phyloP scores from a whole-genome alignment of 495 filamentous ascomycete species.

The Aspergillus conjunctus region DNA sequence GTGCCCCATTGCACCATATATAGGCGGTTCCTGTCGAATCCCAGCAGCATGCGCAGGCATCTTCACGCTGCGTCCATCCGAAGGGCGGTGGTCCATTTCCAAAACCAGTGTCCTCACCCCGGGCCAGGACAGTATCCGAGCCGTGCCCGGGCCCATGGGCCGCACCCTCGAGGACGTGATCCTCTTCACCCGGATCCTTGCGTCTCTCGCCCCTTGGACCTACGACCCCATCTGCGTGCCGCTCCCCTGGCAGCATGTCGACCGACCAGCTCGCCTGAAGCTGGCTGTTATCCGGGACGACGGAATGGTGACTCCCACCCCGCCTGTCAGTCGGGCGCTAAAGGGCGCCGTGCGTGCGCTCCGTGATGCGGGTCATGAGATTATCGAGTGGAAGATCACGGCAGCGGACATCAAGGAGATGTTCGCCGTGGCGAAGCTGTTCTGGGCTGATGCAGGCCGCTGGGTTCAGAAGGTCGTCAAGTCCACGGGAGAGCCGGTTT shows the following conservation, averaged over 20 bases:
- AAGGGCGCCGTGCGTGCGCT: constrained; percentile 50
- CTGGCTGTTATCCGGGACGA: constrained; percentile 65
- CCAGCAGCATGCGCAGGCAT: background rate
- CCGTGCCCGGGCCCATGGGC: background rate
- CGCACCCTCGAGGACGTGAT: background rate
- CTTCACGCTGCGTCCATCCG: background rate
- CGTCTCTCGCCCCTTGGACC: background rate
- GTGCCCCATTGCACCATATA: too few relatives aligned
- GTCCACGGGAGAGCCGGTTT: too few relatives aligned
- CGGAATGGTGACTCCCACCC: constrained; percentile 63
- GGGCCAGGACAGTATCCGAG: background rate
- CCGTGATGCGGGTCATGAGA: constrained; percentile 25
- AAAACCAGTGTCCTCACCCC: background rate
- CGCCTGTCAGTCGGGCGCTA: constrained; percentile 61
- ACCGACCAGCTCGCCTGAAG: constrained; percentile 39
- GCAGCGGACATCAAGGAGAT: constrained; percentile 34
- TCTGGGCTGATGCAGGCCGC: constrained; percentile 52
- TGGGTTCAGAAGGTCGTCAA: constrained; percentile 41
- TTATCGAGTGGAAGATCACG: constrained; percentile 24
- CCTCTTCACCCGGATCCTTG: background rate
- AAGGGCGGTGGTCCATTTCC: background rate
- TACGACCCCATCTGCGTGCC: background rate
- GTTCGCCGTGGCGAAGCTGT: constrained; percentile 47
- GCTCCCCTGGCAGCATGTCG: background rate
- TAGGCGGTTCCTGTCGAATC: constrained; percentile 1